Evolutionary conservation across 2,329 filamentous ascomycete species (phyloP).

Genomic region (Cadophora malorum): DNA sequence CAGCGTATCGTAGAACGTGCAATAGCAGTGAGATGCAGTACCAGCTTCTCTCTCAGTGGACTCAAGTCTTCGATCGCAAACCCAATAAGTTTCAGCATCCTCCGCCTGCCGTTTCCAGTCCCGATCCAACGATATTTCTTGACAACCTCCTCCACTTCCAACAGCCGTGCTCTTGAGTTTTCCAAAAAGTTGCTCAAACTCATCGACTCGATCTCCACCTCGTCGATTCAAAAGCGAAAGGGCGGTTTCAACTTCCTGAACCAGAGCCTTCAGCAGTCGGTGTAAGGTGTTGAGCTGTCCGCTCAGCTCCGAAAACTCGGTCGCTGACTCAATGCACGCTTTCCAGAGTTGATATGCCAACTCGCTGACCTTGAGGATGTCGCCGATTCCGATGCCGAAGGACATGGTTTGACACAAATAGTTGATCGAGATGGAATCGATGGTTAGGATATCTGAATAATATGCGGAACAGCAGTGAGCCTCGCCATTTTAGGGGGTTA

Average conservation of each 20-base stretch:
- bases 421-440: no score
- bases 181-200: neutral
- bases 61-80: neutral
- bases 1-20: neutral
- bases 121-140: neutral
- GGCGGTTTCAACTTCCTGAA: neutral
- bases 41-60: neutral
- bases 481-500: no score
- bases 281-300: neutral
- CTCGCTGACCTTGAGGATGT: neutral
- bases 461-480: no score
- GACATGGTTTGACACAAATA: neutral
- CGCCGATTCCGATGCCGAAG: neutral
- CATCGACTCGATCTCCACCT: neutral
- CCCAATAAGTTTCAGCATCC: neutral
- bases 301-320: neutral
- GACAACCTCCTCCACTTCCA: neutral
- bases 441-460: no score
- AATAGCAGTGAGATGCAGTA: neutral
- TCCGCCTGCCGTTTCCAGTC: neutral
- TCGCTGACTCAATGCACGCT: neutral
- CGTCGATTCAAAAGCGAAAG: neutral
- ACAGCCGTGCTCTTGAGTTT: neutral
- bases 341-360: neutral
- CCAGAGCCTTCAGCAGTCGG: neutral